Evolutionary conservation across 768 basidiomycete genomes (phyloP).

Genomic region (Tephrocybe sp.): DNA sequence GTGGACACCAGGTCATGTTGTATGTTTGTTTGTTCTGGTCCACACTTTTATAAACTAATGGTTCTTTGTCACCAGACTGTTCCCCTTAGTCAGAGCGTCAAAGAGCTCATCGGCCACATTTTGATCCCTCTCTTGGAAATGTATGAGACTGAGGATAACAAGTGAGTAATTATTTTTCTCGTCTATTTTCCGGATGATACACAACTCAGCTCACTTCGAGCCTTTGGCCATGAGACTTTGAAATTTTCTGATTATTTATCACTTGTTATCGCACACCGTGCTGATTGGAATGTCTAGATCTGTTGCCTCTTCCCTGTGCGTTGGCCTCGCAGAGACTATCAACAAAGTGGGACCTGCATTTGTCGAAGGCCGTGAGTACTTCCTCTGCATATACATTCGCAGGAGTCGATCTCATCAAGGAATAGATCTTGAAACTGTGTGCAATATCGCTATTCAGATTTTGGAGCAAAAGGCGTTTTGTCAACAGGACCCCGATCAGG

Average conservation of each 20-base stretch:
- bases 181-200: conserved; percentile 43
- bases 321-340: conserved; percentile 87
- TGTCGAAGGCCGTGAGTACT: conserved; percentile 65
- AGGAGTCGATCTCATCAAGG: conserved; percentile 7
- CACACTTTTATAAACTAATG: not conserved
- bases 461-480: conserved; percentile 94
- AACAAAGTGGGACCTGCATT: conserved; percentile 89
- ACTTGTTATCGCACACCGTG: not conserved
- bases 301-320: conserved; percentile 85
- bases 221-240: conserved; percentile 59
- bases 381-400: conserved; percentile 8
- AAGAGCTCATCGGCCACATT: conserved; percentile 73
- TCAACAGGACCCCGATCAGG: conserved; percentile 94
- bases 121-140: conserved; percentile 77
- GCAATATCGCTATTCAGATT: conserved; percentile 77
- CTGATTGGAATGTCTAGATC: conserved; percentile 44
- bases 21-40: conserved; percentile 32
- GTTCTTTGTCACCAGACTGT: conserved; percentile 27
- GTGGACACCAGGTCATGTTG: conserved; percentile 76
- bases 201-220: conserved; percentile 82
- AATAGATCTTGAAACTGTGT: conserved; percentile 73
- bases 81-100: conserved; percentile 66
- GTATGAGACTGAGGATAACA: conserved; percentile 95
- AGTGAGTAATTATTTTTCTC: conserved; percentile 56
- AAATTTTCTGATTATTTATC: conserved; percentile 22